Base-by-base conservation (phyloP, 768 basidiomycete genomes). In the Leucogyrophana mollusca region DNA sequence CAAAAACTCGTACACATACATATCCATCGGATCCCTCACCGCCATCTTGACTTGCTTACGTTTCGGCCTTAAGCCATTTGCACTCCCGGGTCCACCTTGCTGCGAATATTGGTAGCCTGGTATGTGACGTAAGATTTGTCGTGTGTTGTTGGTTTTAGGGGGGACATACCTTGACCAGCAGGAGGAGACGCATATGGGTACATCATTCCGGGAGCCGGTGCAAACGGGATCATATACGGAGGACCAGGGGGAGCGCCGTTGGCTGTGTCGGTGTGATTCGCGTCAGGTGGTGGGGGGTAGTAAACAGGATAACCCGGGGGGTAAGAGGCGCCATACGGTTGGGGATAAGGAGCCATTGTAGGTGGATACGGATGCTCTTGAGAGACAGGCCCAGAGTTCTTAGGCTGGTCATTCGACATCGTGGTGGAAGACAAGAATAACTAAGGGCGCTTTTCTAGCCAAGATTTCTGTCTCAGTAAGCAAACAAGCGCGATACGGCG, bases 21-120 rank as follows among this genome's bases (percentile, higher is more conserved):
- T 22, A 49, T 43, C 20, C 30, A 40, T 32, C 27, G 13, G 16
- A 41, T 18, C 18, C 67, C 76, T 66, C 56, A 78, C 76, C 48
- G 78, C 78, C 73, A 79, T 80, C 62, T 80, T 80, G 44, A 80
- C 78, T 50, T 80, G 78, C 46, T 73, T 78, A 48, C 78, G 75
- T 58, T 80, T 80, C 46, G 56, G 42, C 53, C 66, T 60, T 45
- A 51, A 54, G 16, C 61, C 57, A 48, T 56, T 61, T 22, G 56
- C 11, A 8, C 57, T 38, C 36, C 55, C 25, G 37, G 66, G 35
- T 4, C 53, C 50, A 17, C 56, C 41, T 17, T 65, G 45, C 34
- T 60, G 55, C 33, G 56, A 42, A 45, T 53, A 66, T 47, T 66
- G 67, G 42, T 62, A 66, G 17, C 45, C 66, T 70, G 46, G 27